These are phyloP conservation scores for Plenodomus biglobosus DNA, from an alignment of 2,329 filamentous ascomycete species.

Conservation along the genomic window DNA sequence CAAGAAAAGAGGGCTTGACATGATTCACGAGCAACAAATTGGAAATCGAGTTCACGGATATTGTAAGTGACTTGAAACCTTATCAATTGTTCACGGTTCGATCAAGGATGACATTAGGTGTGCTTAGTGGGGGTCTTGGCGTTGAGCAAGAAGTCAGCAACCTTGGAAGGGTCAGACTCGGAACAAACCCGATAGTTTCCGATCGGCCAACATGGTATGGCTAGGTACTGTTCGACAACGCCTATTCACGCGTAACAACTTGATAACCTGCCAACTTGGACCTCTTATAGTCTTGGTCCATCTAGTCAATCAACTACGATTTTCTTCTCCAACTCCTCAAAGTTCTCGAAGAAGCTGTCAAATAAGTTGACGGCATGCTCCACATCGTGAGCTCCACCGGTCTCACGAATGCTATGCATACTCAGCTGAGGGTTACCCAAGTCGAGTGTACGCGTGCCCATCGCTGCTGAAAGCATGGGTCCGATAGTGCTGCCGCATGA, in stretches of 20 bases:
- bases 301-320: constrained; percentile 74
- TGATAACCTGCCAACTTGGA: background rate
- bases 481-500: constrained; percentile 95
- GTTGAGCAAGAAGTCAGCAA: constrained; percentile 14
- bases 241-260: background rate
- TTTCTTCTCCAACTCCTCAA: constrained; percentile 76
- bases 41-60: background rate
- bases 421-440: constrained; percentile 90
- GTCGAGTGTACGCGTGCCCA: constrained; percentile 88
- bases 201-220: background rate
- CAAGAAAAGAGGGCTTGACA: constrained; percentile 59
- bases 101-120: constrained; percentile 8
- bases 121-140: constrained; percentile 36
- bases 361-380: constrained; percentile 85
- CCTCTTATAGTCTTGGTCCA: constrained; percentile 17
- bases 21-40: constrained; percentile 4
- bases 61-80: background rate
- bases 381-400: constrained; percentile 83
- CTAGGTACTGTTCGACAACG: too few species aligned
- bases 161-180: constrained; percentile 1
- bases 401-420: constrained; percentile 97
- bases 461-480: constrained; percentile 85
- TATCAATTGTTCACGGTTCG: constrained; percentile 3
- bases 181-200: constrained; percentile 10
- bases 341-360: constrained; percentile 81